Percentiles rank a stretch among this genome's conserved stretches.
Conservation (phyloP, 2,329 filamentous ascomycete genomes). For the Penicillium sp. region DNA sequence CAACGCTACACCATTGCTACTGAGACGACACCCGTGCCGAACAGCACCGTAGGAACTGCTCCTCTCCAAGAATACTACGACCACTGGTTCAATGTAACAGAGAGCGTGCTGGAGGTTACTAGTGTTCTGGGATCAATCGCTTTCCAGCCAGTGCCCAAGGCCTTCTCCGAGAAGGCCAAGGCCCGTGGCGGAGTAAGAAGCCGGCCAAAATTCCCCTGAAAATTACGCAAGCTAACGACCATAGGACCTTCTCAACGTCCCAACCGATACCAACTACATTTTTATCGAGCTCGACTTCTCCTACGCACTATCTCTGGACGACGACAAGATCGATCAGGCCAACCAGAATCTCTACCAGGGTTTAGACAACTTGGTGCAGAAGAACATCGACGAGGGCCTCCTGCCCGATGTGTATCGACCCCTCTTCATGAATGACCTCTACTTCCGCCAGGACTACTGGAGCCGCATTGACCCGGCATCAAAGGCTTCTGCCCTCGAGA, state of each 20-base stretch:
- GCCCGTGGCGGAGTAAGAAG: slow-evolving; percentile 38
- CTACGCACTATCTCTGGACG: slow-evolving; percentile 38
- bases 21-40: slow-evolving; percentile 42
- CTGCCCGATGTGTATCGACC: slow-evolving; percentile 46
- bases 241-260: slow-evolving; percentile 44
- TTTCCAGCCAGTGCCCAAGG: slow-evolving; percentile 40
- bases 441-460: slow-evolving; percentile 49
- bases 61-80: slow-evolving; percentile 37
- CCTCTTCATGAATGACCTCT: slow-evolving; percentile 51
- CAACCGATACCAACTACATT: slow-evolving; percentile 45
- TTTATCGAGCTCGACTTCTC: slow-evolving; percentile 50
- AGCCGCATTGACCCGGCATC: slow-evolving; percentile 36
- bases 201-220: too few relatives aligned
- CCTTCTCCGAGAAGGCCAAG: slow-evolving; percentile 37
- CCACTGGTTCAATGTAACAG: slow-evolving; percentile 35
- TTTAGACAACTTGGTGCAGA: slow-evolving; percentile 35
- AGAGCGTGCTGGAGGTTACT: slow-evolving; percentile 29
- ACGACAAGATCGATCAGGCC: slow-evolving; percentile 41
- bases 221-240: not conserved
- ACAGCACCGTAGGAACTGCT: slow-evolving; percentile 28
- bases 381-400: slow-evolving; percentile 36
- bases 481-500: slow-evolving; percentile 33
- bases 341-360: slow-evolving; percentile 42
- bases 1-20: slow-evolving; percentile 45
- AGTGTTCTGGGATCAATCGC: slow-evolving; percentile 37